These are phyloP conservation scores for Ilyonectria robusta DNA, from an alignment of 2,329 filamentous ascomycete genomes.

Conservation along the genomic window DNA sequence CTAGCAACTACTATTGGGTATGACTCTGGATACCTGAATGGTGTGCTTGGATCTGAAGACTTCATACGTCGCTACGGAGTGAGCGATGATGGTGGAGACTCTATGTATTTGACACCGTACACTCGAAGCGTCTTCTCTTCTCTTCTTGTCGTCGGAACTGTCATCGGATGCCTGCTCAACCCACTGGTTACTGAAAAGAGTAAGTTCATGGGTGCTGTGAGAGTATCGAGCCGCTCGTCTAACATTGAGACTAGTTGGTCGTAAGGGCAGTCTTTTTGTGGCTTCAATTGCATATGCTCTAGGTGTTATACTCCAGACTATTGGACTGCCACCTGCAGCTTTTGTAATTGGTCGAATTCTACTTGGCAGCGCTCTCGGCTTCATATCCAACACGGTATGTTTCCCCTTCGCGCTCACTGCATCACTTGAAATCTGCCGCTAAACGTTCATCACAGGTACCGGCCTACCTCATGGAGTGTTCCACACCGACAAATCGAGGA, in stretches of 20 bases:
- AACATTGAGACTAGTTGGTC: neutral
- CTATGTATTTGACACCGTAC: neutral
- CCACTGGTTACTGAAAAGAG: neutral
- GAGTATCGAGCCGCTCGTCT: neutral
- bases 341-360: neutral
- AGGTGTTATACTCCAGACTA: neutral
- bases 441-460: neutral
- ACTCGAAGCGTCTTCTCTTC: neutral
- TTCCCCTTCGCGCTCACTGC: no score
- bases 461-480: neutral
- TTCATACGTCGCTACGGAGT: neutral
- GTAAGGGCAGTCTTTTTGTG: neutral
- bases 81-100: neutral
- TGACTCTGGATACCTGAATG: neutral
- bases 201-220: neutral
- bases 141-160: neutral
- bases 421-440: neutral
- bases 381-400: neutral
- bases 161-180: neutral
- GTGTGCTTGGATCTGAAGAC: neutral
- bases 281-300: neutral
- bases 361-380: neutral
- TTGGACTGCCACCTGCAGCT: neutral
- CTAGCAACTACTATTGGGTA: neutral
- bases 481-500: neutral